Evolutionary conservation across 2,329 filamentous ascomycete species (phyloP), one percentile per base, ranked within the genome.

Genomic region (Camptophora hylomeconis): DNA sequence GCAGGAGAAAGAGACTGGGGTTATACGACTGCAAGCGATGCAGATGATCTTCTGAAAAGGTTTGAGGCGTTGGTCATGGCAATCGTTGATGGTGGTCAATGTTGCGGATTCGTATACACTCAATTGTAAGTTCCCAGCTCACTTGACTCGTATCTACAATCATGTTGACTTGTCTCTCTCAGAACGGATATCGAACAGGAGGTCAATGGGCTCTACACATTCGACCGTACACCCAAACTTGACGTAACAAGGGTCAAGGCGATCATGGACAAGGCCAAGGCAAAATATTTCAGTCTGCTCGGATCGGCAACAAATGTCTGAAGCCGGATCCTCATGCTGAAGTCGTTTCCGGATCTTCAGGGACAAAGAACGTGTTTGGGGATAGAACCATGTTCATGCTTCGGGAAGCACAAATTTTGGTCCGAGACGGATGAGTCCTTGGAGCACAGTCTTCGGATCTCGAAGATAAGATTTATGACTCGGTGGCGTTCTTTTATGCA

Each of bases 51-150:
- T 31, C 53, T 79, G 11, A 56, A 58, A 35, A 51, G 73, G 3
- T 59, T 77, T 20, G 65, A 73, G 44, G 66, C 59, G 26, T 54
- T 79, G 33, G 60, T 75, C 8, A 65, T 63, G 48, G 72, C 61
- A 0, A 64, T 76, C 10, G 64, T 72, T 0, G 50, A 65, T 13
- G 62, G 60, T 0, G 72, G 73, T 0, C 58, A 68, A 41, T 61
- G 67, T 24, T 73, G 68, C 41, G 71, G 71, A 0, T 65, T 78
- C 44, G 74, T 78, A 1, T 79, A 74, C 42, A 79, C 75, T 2
- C 74, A 79, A 37, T 44, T 78, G 61, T 71, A 46, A 56, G 67
- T 57, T 17, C 16, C 5, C 4, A 16, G 7, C 2, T 13, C 7
- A 16, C 9, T 28, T 3, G 7, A 11, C 19, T 4, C 25, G 13